phyloP scores from a whole-genome alignment of 306 rosid species.

The Pyrus bretschneideri region DNA sequence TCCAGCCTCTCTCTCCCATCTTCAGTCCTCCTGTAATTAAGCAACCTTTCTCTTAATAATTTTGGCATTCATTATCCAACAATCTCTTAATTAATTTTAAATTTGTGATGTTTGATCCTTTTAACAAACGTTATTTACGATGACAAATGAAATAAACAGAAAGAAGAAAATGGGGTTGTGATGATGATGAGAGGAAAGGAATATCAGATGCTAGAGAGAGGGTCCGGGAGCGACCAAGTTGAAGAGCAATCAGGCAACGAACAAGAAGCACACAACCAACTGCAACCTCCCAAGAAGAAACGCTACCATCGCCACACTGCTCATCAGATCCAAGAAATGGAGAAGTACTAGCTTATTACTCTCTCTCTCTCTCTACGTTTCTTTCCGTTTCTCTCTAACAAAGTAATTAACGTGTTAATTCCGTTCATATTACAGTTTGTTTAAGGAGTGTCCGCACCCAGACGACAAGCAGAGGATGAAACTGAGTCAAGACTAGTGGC shows the following conservation, averaged over 20 bases:
- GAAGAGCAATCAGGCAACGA: conserved; percentile 78
- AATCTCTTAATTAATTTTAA: too few species aligned
- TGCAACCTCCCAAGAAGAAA: conserved; percentile 58
- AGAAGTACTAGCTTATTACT: conserved; percentile 32
- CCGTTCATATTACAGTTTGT: conserved; percentile 39
- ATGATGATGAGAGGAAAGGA: conserved; percentile 50
- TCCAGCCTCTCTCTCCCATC: conserved; percentile 55
- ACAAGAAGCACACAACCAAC: conserved; percentile 39
- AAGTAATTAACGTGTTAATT: background rate
- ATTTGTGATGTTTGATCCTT: too few species aligned
- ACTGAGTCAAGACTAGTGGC: conserved; percentile 72
- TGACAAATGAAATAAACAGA: conserved; percentile 25
- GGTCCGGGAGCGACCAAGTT: conserved; percentile 71
- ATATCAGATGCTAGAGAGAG: conserved; percentile 63
- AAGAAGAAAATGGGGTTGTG: conserved; percentile 61
- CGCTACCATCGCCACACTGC: conserved; percentile 92
- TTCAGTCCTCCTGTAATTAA: conserved; percentile 20
- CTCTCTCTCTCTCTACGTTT: background rate
- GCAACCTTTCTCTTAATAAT: background rate
- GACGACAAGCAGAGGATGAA: conserved; percentile 89
- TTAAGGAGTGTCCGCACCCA: conserved; percentile 97
- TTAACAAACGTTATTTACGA: too few species aligned
- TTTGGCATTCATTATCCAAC: too few species aligned
- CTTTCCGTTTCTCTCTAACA: background rate
- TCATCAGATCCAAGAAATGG: conserved; percentile 99